Evolutionary conservation across 2,329 filamentous ascomycete genomes (phyloP).

Genomic region (Diplocarpon rosae): DNA sequence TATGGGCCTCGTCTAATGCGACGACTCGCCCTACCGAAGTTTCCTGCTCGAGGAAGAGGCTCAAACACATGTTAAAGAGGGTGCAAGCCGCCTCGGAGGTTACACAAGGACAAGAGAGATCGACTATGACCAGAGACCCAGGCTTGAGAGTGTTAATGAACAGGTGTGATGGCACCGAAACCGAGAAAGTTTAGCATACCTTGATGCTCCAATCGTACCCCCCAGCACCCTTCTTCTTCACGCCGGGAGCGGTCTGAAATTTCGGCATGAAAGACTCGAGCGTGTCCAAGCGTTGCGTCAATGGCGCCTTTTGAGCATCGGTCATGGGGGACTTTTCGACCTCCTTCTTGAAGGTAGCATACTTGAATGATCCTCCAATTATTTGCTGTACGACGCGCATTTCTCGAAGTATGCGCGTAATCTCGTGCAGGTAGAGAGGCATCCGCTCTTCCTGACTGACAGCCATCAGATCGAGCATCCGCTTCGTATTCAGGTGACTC

Average conservation of each 20-base stretch:
- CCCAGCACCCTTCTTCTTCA: neutral
- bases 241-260: slow-evolving; percentile 6
- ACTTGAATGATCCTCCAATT: slow-evolving; percentile 31
- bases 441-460: slow-evolving; percentile 30
- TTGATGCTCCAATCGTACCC: slow-evolving; percentile 20
- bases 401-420: slow-evolving; percentile 38
- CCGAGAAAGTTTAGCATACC: slow-evolving; percentile 1
- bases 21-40: slow-evolving; percentile 44
- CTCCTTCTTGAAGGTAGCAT: slow-evolving; percentile 31
- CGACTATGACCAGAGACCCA: slow-evolving; percentile 52
- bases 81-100: slow-evolving; percentile 55
- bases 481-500: slow-evolving; percentile 37
- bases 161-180: neutral
- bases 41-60: slow-evolving; percentile 50
- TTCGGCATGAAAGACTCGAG: slow-evolving; percentile 52
- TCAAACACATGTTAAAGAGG: slow-evolving; percentile 62
- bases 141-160: slow-evolving; percentile 42
- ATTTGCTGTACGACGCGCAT: slow-evolving; percentile 34
- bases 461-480: slow-evolving; percentile 46
- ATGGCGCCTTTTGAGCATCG: slow-evolving; percentile 38
- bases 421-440: slow-evolving; percentile 41
- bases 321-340: slow-evolving; percentile 33
- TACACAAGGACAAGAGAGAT: slow-evolving; percentile 63
- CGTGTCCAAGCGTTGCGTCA: slow-evolving; percentile 49
- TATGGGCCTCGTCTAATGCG: slow-evolving; percentile 69